Evolutionary conservation across 768 basidiomycete species (phyloP), one percentile per base, ranked within the genome.

Genomic region (Rhodotorula diobovata): DNA sequence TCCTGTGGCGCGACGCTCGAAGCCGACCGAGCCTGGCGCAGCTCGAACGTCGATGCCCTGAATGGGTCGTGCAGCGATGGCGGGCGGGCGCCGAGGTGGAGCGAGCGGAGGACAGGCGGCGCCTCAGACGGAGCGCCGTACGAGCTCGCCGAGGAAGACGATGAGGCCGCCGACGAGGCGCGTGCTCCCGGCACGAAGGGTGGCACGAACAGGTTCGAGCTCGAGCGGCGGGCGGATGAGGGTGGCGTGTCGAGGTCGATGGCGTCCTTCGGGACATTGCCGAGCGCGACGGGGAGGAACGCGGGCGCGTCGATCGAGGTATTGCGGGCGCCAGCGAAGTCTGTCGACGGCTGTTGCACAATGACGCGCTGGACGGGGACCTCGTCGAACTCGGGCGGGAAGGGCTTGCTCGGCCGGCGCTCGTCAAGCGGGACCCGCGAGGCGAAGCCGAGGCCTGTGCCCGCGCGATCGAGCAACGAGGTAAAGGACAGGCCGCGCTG

Each of bases 351-450:
- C 15, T 53, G 51, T 4, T 53, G 51, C n/a, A 53, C 41, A 41
- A 43, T 28, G 28, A 62, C 56, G 1, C 54, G 53, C 4, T 25
- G 48, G 41, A 60, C 37, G 14, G 68, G 68, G 2, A 69, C 63
- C 34, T 69, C 68, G 3, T 53, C 63, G 41, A 69, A 69, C 28
- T 57, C 57, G 30, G 35, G 30, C 30, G 68, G 68, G 37, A 69
- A 69, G 6, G 68, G 68, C 53, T 64, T 60, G 7, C 50, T 48
- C 39, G 67, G 61, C 16, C 67, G 34, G 14, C 58, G 50, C 39
- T 50, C 39, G 2, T 35, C 63, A 32, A 23, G 16, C 56, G 5
- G 41, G 18, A 23, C 0, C 55, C 6, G 23, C 41, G 48, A 20
- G 37, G 14, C 32, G 16, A 68, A 39, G 20, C 67, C 67, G 1